Evolutionary conservation across 371 early-diverging fungal genomes (phyloP), one percentile per base, ranked within the genome.

Genomic region (Lichtheimia corymbifera): DNA sequence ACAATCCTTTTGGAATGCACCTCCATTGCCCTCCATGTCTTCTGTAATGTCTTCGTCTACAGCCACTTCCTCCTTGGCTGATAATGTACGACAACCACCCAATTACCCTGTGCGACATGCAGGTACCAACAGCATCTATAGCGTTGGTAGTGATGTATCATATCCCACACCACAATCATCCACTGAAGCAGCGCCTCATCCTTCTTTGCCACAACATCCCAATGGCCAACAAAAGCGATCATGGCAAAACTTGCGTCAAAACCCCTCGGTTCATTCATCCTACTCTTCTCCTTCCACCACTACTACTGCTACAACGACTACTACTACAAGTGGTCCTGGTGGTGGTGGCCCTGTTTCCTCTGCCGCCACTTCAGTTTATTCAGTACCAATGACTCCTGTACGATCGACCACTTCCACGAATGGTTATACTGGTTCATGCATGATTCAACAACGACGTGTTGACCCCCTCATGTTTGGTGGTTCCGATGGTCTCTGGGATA

Each of bases 401-500:
- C 64, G 42, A 55, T 66, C 53, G 44, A 59, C 49, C 47, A 59
- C 52, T 47, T 60, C 52, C 51, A 62, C 61, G 41, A 68, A 53
- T 20, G 63, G 65, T 3, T 57, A 59, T 58, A 55, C 59, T 27
- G 62, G 64, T 30, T 51, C 49, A 12, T 66, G 67, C 13, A 50
- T 73, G 13, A 61, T 72, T 27, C 76, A 76, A 44, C 80, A 79
- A 55, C 68, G 72, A 18, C 72, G 69, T 22, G 73, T 76, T 0
- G 80, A 79, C 52, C 77, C 76, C 12, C 58, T 79, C 11, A 44
- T 69, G 5, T 79, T 76, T 65, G 80, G 80, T 20, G 80, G 77
- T 2, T 72, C 77, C 5, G 80, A 79, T 66, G 71, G 73, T 13
- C 60, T 79, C 30, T 79, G 80, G 80, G 77, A 79, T 17, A 74